A percentile compares a stretch with the other conserved stretches of the same genome.
Evolutionary conservation across 1,139 yeast genomes (phyloP).

Genomic region (Zygoascus meyerae): DNA sequence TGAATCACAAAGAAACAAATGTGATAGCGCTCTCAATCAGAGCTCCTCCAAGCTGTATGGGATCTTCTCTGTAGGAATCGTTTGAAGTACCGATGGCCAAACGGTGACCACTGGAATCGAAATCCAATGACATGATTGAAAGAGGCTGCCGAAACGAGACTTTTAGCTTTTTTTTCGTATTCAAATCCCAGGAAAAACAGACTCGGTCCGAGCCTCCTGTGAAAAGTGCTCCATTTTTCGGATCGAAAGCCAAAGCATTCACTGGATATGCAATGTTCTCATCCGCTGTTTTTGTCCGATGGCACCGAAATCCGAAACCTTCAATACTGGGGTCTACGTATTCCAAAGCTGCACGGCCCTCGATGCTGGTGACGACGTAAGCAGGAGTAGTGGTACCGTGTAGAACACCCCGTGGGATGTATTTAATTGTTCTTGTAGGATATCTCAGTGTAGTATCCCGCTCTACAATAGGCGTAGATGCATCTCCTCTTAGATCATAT

Average conservation of each 20-base stretch:
- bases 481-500: constrained; percentile 48
- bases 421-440: constrained; percentile 57
- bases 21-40: constrained; percentile 15
- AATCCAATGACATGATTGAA: constrained; percentile 48
- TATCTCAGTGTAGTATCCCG: constrained; percentile 69
- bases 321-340: constrained; percentile 49
- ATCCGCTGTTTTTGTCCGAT: constrained; percentile 46
- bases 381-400: constrained; percentile 42
- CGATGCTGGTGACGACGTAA: constrained; percentile 74
- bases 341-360: constrained; percentile 82
- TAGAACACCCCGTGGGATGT: constrained; percentile 40
- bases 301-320: constrained; percentile 82
- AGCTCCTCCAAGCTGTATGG: constrained; percentile 19
- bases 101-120: constrained; percentile 32
- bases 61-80: constrained; percentile 26
- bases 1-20: too few relatives aligned
- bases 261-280: constrained; percentile 72
- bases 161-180: constrained; percentile 53
- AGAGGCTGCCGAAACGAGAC: constrained; percentile 50
- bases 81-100: constrained; percentile 48
- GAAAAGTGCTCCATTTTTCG: constrained; percentile 45
- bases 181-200: constrained; percentile 73
- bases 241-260: constrained; percentile 57
- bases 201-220: constrained; percentile 80
- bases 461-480: constrained; percentile 42